These are phyloP conservation scores for Cystobasidium slooffiae DNA, from an alignment of 1,284 basidiomycete species.

Conservation along the genomic window DNA sequence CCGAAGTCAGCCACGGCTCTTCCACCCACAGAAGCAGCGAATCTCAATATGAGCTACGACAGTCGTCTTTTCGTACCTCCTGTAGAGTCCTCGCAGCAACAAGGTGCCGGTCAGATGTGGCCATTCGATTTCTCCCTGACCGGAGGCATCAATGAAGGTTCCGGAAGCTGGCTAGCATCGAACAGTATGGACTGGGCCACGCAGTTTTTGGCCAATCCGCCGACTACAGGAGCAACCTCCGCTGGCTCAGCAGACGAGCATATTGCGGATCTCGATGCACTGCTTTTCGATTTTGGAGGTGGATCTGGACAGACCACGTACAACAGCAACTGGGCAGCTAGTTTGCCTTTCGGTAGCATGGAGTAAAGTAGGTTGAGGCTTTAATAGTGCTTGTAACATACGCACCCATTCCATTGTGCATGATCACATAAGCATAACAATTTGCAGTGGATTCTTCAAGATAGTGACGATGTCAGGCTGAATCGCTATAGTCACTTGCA, in stretches of 20 bases:
- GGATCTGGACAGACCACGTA: slow-evolving; percentile 8
- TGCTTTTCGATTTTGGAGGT: slow-evolving; percentile 5
- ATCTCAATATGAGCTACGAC: neutral
- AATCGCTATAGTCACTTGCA: too few species aligned
- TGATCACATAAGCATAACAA: too few species aligned
- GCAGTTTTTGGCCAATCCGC: slow-evolving; percentile 3
- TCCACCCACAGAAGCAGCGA: neutral
- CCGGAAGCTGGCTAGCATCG: neutral
- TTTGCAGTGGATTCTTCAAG: too few species aligned
- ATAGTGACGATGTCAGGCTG: too few species aligned
- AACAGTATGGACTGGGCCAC: slow-evolving; percentile 3
- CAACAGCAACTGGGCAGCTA: slow-evolving; percentile 14
- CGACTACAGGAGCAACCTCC: neutral
- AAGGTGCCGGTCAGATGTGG: slow-evolving; percentile 3
- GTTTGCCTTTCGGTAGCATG: slow-evolving; percentile 9
- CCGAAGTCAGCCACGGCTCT: neutral
- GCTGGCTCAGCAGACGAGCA: slow-evolving; percentile 11
- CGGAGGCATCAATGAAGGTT: slow-evolving; percentile 8
- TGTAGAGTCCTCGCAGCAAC: neutral
- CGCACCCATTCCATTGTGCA: too few species aligned
- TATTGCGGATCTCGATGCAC: neutral
- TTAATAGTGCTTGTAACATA: neutral
- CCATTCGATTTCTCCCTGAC: slow-evolving; percentile 15
- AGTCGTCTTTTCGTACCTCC: slow-evolving; percentile 4
- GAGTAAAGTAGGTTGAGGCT: neutral